phyloP scores from a whole-genome alignment of 2,329 filamentous ascomycete genomes.

The Colletotrichum horii region DNA sequence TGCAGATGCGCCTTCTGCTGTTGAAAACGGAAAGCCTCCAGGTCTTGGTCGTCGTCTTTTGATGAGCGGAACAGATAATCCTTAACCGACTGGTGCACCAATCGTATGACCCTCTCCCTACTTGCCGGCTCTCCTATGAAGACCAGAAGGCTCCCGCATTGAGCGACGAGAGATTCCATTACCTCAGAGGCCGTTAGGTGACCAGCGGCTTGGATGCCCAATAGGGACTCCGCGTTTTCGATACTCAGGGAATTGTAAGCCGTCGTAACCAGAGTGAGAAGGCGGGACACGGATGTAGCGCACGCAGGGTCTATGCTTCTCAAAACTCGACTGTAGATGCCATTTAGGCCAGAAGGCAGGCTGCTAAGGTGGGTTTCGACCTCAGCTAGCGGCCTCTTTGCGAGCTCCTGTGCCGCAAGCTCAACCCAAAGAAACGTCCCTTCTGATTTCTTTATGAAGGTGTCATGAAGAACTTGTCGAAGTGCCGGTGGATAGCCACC shows the following conservation, averaged over 20 bases:
- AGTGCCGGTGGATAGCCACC: no score
- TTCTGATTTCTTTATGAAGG: no score
- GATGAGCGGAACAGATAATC: rapidly evolving
- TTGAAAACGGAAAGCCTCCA: rapidly evolving
- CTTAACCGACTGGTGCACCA: no score
- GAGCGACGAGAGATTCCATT: rapidly evolving
- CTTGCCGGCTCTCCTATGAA: rapidly evolving
- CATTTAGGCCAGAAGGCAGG: no score
- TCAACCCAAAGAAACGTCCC: no score
- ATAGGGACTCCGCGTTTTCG: rapidly evolving
- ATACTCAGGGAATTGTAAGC: rapidly evolving
- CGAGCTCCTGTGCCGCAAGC: no score
- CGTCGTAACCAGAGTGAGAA: rapidly evolving
- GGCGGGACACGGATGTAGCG: rapidly evolving
- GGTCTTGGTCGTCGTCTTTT: rapidly evolving
- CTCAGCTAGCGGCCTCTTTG: rapidly evolving
- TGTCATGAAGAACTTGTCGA: rapidly evolving
- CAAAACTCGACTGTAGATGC: no score
- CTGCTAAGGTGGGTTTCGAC: rapidly evolving
- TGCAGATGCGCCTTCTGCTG: no score
- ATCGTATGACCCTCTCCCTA: rapidly evolving
- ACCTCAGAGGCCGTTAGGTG: no score
- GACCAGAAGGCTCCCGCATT: no score
- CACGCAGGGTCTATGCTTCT: rapidly evolving
- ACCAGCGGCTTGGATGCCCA: rapidly evolving